Evolutionary conservation across 1,139 yeast genomes (phyloP).

Genomic region (Yamadazyma triangularis): DNA sequence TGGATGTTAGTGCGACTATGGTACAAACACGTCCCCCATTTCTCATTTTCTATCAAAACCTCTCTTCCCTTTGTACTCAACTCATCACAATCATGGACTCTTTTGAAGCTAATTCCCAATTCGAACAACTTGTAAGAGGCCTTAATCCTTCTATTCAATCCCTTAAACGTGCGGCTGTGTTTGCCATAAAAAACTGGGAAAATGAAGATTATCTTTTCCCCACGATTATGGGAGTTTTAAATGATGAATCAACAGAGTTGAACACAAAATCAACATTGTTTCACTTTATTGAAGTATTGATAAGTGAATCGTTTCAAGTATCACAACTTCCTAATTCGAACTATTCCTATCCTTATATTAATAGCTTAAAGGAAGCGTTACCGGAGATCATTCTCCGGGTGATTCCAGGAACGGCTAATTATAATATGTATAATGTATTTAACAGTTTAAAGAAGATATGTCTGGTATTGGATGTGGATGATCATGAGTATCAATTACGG

Average conservation of each 20-base stretch:
- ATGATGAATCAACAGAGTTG: conserved; percentile 42
- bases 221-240: conserved; percentile 64
- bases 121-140: conserved; percentile 54
- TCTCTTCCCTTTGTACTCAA: neutral
- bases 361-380: conserved; percentile 33
- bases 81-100: conserved; percentile 53
- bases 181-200: conserved; percentile 55
- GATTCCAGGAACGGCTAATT: conserved; percentile 43
- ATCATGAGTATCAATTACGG: conserved; percentile 18
- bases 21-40: too few relatives aligned
- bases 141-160: conserved; percentile 62
- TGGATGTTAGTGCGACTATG: too few relatives aligned
- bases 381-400: conserved; percentile 49
- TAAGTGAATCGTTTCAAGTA: conserved; percentile 31
- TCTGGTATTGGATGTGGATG: conserved; percentile 28
- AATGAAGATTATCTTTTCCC: conserved; percentile 71
- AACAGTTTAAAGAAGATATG: conserved; percentile 37
- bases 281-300: conserved; percentile 62
- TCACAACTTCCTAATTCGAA: conserved; percentile 30
- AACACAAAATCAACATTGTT: conserved; percentile 64
- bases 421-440: conserved; percentile 48
- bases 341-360: conserved; percentile 42
- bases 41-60: neutral
- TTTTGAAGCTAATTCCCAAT: conserved; percentile 70
- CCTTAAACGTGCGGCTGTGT: conserved; percentile 53